Conservation (phyloP, 1,139 yeast genomes). For the Protomyces lactucae-debilis region DNA sequence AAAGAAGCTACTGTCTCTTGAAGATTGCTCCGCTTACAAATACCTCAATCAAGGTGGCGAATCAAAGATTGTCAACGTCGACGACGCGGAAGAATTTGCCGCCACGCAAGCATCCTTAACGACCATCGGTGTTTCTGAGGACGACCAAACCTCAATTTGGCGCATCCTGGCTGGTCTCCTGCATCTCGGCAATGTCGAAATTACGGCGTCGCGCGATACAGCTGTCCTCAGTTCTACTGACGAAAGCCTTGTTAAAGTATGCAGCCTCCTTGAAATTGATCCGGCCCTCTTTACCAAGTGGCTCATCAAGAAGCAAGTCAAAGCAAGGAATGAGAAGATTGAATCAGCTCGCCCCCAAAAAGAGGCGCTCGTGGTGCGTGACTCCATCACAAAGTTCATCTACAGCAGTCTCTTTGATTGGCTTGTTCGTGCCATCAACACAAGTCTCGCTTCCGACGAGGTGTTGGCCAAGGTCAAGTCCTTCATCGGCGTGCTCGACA, state of each 20-base stretch:
- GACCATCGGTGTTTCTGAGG: conserved; percentile 65
- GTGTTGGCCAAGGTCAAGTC: conserved; percentile 53
- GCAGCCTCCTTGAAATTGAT: conserved; percentile 79
- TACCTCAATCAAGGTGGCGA: conserved; percentile 91
- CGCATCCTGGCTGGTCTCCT: conserved; percentile 79
- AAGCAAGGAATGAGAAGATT: conserved; percentile 88
- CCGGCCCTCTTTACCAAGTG: conserved; percentile 74
- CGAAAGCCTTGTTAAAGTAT: conserved; percentile 74
- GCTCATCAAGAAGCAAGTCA: conserved; percentile 88
- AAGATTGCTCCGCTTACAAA: conserved; percentile 58
- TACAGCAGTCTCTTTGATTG: conserved; percentile 92
- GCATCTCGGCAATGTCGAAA: conserved; percentile 88
- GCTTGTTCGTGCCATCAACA: conserved; percentile 80
- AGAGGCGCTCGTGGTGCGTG: conserved; percentile 89
- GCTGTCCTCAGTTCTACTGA: conserved; percentile 81
- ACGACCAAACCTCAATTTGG: conserved; percentile 65
- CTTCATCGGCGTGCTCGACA: conserved; percentile 95
- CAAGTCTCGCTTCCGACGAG: conserved; percentile 69
- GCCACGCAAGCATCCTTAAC: conserved; percentile 70
- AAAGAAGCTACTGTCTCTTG: conserved; percentile 55
- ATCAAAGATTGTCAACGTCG: conserved; percentile 66
- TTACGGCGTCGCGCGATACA: conserved; percentile 79
- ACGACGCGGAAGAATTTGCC: conserved; percentile 71
- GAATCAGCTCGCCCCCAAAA: conserved; percentile 74
- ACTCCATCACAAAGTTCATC: conserved; percentile 90